phyloP scores from a whole-genome alignment of 306 rosid species.

The Lathyrus sativus region DNA sequence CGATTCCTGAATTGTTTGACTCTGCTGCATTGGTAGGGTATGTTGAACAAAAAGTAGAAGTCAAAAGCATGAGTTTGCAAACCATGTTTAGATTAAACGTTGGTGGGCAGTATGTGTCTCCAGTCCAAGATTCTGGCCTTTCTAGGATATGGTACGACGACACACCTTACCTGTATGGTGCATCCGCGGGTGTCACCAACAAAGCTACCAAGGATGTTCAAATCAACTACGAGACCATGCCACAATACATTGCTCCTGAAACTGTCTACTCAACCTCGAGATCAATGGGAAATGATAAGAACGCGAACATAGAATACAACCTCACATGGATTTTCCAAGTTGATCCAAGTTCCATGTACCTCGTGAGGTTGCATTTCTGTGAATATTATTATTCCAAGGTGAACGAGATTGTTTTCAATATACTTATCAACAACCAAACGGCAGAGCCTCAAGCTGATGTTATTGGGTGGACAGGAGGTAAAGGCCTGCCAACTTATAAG shows the following conservation, averaged over 20 bases:
- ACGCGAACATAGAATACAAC: conserved; percentile 41
- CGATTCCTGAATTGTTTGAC: conserved; percentile 48
- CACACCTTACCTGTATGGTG: conserved; percentile 49
- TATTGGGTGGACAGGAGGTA: conserved; percentile 46
- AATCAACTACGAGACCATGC: conserved; percentile 40
- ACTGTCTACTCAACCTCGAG: conserved; percentile 49
- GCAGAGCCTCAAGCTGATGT: conserved; percentile 47
- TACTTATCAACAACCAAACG: conserved; percentile 54
- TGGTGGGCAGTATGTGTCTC: conserved; percentile 57
- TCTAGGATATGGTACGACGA: conserved; percentile 59
- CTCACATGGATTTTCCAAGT: conserved; percentile 58
- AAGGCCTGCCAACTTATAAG: conserved; percentile 45
- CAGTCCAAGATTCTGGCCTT: conserved; percentile 51
- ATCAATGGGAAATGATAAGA: conserved; percentile 44
- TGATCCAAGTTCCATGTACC: conserved; percentile 56
- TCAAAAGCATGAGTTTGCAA: conserved; percentile 37
- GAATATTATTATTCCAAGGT: conserved; percentile 33
- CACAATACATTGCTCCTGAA: conserved; percentile 46
- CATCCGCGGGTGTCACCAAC: conserved; percentile 43
- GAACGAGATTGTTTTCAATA: conserved; percentile 46
- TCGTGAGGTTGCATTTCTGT: conserved; percentile 55
- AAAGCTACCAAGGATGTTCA: conserved; percentile 26
- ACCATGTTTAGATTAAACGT: conserved; percentile 59
- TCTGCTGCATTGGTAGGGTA: conserved; percentile 43
- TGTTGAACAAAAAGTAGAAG: conserved; percentile 32